Base-by-base conservation (phyloP, 257 asterid genomes). In the Galeopsis tetrahit region DNA sequence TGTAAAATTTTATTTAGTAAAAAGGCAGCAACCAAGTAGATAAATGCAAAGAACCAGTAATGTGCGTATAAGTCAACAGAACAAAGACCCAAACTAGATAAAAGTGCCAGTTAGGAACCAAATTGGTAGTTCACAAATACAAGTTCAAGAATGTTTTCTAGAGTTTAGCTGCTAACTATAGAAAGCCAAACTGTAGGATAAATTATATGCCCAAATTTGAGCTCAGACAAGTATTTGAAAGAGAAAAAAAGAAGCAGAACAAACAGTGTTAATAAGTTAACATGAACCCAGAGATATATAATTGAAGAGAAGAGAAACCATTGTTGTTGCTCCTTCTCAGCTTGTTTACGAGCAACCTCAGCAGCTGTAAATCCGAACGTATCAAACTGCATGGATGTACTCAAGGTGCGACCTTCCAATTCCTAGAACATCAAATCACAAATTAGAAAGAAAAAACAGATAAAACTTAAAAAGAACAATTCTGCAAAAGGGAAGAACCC, bases 341-440 rank as follows among this genome's bases (percentile, higher is more conserved):
- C 95, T 78, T 91, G 91, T 85, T 89, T 91, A 33, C 95, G 93
- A 51, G 93, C 97, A 83, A 79, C 61, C 77, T 91, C 98, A 35
- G 92, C 92, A 39, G 97, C 93, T 34, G 98, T 94, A 73, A 86
- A 89, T 60, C 98, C 98, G 81, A 94, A 94, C 11, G 98, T 94
- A 77, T 94, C 98, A 73, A 89, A 94, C 78, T 91, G 89, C 88
- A 83, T 81, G 62, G 97, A 89, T 66, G 96, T 85, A 65, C 79
- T 90, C 77, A 94, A 66, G 60, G 96, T 83, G 53, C 81, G 86
- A 39, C 88, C 92, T 77, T 89, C 97, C 93, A 91, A 38, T 48
- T 94, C 98, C 98, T 94, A 75, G 38, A 84, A 68, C 70, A 75
- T 43, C 48, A 63, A 66, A 77, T 56, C 44, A 70, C 55, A 68